Percentiles rank a stretch among this genome's conserved stretches.
Evolutionary conservation across 2,329 filamentous ascomycete species (phyloP).

Genomic region (Lachnellula subtilissima): DNA sequence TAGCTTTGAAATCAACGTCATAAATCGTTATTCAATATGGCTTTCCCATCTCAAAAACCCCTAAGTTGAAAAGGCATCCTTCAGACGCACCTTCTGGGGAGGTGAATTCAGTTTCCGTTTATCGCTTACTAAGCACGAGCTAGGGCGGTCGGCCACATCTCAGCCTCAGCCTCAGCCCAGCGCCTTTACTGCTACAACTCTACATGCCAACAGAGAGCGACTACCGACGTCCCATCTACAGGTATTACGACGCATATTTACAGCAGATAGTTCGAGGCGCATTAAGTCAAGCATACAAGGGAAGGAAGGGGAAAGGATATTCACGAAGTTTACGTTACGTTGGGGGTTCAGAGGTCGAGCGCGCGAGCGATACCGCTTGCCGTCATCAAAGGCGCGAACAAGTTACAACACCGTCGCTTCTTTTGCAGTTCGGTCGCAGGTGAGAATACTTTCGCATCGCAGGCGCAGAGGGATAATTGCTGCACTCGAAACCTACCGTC

Average conservation of each 20-base stretch:
- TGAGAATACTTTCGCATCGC: too few species aligned
- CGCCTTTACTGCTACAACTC: conserved; percentile 25
- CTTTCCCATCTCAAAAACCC: too few species aligned
- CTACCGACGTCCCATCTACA: conserved; percentile 10
- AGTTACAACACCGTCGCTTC: too few species aligned
- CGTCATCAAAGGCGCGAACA: not conserved
- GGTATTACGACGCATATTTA: conserved; percentile 9
- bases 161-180: conserved; percentile 22
- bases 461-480: too few species aligned
- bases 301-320: conserved; percentile 1
- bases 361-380: conserved; percentile 1
- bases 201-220: conserved; percentile 15
- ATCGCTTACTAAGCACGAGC: conserved; percentile 18
- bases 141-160: conserved; percentile 17
- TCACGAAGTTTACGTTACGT: conserved; percentile 6
- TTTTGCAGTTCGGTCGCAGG: too few species aligned
- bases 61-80: too few species aligned
- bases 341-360: conserved; percentile 5
- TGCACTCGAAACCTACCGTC: not conserved
- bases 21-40: too few species aligned
- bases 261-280: conserved; percentile 8
- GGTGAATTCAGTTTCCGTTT: too few species aligned
- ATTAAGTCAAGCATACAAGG: not conserved
- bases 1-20: too few species aligned
- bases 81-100: too few species aligned